Evolutionary conservation across 768 basidiomycete genomes (phyloP), one percentile per base, ranked within the genome.

Genomic region (Tephrocybe sp.): DNA sequence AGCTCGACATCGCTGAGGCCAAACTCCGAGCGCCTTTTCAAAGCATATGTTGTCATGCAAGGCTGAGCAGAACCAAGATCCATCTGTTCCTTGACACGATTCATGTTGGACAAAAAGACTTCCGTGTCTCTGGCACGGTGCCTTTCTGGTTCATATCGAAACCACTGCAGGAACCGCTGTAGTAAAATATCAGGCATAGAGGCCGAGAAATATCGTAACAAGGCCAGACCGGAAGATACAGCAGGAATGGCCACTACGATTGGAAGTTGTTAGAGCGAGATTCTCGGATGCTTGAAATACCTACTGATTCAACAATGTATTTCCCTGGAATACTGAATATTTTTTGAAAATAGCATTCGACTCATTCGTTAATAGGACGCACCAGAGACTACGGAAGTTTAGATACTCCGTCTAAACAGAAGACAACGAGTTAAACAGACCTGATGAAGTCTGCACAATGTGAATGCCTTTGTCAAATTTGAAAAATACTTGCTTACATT

Each of bases 61-160:
- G 70, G 71, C 6, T 63, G 70, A 9, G 61, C 60, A 5, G 70
- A 68, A 8, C 74, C 74, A 6, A 63, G 64, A 5, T 55, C 53
- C 68, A 76, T 72, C 31, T 72, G 68, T 11, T 55, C 49, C 52
- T 71, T 72, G 49, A 76, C 75, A 32, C 73, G 71, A 30, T 71
- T 55, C 20, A 74, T 59, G 1, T 74, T 60, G 26, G 67, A 63
- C 23, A 64, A 71, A 31, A 72, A 68, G 31, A 73, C 67, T n/a
- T 61, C 56, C 4, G 23, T 19, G 9, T 53, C 30, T 26, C 22
- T 69, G 33, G 63, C 57, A 23, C 65, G 67, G 11, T 64, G 69
- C 22, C 47, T 47, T 52, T 75, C 72, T 5, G 72, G 67, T 47
- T 70, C 71, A 26, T 60, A 61, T 14, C 73, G 68, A 55, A 75